These are phyloP conservation scores for Aspergillus asperescens DNA, from an alignment of 495 filamentous ascomycete genomes.

Conservation along the genomic window DNA sequence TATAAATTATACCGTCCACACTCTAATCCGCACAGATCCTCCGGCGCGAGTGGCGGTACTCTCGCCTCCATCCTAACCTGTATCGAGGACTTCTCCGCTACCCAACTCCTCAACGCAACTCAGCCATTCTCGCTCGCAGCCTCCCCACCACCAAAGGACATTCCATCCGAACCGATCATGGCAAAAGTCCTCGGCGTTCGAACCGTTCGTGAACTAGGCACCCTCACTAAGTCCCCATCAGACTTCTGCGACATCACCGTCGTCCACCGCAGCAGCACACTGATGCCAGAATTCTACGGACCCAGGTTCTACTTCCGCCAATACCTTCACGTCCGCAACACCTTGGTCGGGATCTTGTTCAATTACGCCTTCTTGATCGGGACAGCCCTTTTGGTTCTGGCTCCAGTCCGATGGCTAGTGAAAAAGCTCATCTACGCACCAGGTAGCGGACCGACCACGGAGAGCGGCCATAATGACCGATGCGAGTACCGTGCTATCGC, in stretches of 20 bases:
- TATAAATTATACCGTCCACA: neutral
- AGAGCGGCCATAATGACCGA: constrained; percentile 51
- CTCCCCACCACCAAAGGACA: constrained; percentile 40
- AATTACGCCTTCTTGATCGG: constrained; percentile 53
- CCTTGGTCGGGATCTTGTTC: constrained; percentile 49
- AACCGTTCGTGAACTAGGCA: constrained; percentile 59
- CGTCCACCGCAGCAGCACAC: constrained; percentile 71
- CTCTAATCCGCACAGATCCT: constrained; percentile 25
- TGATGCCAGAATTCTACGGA: constrained; percentile 66
- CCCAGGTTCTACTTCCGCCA: constrained; percentile 66
- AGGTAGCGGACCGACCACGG: constrained; percentile 59
- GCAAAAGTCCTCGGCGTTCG: constrained; percentile 56
- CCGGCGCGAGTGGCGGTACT: constrained; percentile 70
- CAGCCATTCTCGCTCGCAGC: constrained; percentile 65
- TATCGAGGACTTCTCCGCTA: constrained; percentile 55
- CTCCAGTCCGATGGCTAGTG: constrained; percentile 50
- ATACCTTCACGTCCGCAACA: constrained; percentile 58
- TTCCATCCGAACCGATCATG: constrained; percentile 29
- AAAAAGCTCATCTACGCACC: constrained; percentile 55
- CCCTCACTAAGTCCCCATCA: constrained; percentile 57
- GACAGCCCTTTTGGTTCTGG: constrained; percentile 48
- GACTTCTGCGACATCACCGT: constrained; percentile 57
- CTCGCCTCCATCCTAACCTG: constrained; percentile 58
- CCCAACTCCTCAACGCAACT: constrained; percentile 50
- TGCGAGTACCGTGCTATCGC: constrained; percentile 64